These are phyloP conservation scores for Trametes cingulata DNA, from an alignment of 768 basidiomycete species.

Conservation along the genomic window DNA sequence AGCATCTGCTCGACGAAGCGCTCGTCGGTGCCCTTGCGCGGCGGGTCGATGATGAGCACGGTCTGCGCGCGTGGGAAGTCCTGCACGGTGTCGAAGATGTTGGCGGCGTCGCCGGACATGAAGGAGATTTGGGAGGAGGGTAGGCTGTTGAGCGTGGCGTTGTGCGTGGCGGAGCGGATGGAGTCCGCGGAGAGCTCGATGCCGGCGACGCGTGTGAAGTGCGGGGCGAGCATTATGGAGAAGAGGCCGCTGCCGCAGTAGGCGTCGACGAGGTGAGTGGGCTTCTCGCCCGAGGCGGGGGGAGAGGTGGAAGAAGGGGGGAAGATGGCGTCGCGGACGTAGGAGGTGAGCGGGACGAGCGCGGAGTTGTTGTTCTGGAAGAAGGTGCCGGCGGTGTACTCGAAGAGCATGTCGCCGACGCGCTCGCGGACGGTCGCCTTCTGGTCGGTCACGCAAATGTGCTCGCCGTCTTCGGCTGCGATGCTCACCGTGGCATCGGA, in stretches of 20 bases:
- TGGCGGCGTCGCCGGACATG: slow-evolving; percentile 78
- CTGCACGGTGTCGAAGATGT: slow-evolving; percentile 72
- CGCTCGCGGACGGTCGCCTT: slow-evolving; percentile 79
- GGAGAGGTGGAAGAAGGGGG: slow-evolving; percentile 18
- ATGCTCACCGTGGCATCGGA: not conserved
- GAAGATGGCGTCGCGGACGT: slow-evolving; percentile 78
- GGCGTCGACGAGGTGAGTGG: slow-evolving; percentile 91
- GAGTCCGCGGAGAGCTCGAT: slow-evolving; percentile 82
- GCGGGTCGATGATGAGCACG: slow-evolving; percentile 84
- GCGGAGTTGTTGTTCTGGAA: slow-evolving; percentile 99
- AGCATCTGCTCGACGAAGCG: slow-evolving; percentile 77
- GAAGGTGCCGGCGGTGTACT: slow-evolving; percentile 86
- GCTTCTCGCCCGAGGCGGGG: slow-evolving; percentile 26
- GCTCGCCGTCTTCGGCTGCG: slow-evolving; percentile 40
- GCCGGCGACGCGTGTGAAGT: slow-evolving; percentile 78
- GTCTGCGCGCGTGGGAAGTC: slow-evolving; percentile 68
- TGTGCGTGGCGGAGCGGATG: slow-evolving; percentile 66
- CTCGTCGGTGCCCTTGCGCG: slow-evolving; percentile 91
- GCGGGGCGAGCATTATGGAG: slow-evolving; percentile 75
- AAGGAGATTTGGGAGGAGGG: slow-evolving; percentile 61
- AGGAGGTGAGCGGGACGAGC: slow-evolving; percentile 77
- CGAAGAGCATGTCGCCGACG: slow-evolving; percentile 79
- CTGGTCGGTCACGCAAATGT: slow-evolving; percentile 84
- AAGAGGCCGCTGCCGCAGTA: slow-evolving; percentile 93
- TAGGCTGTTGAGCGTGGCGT: slow-evolving; percentile 65